These are phyloP conservation scores for Coniosporium tulheliwenetii DNA, from an alignment of 2,329 filamentous ascomycete species.

Conservation along the genomic window DNA sequence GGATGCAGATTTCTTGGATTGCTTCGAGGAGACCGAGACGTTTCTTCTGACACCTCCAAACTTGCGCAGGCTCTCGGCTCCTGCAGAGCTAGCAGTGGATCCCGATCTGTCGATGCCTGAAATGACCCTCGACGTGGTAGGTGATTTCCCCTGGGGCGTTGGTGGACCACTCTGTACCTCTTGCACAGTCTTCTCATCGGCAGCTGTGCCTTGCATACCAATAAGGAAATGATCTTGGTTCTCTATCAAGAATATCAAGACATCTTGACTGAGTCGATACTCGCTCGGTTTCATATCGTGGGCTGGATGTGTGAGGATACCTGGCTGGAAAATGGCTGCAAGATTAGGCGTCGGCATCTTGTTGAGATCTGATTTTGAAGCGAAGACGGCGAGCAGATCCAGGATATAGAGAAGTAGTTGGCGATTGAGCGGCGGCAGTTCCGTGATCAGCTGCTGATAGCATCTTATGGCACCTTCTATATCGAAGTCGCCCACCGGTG, in stretches of 20 bases:
- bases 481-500: conserved; percentile 60
- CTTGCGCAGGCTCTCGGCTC: conserved; percentile 71
- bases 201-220: conserved; percentile 96
- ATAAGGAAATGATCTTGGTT: conserved; percentile 98
- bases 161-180: conserved; percentile 54
- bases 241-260: conserved; percentile 93
- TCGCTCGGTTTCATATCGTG: conserved; percentile 94
- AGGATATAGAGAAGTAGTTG: conserved; percentile 92
- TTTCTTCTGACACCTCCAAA: conserved; percentile 71
- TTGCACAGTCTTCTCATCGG: conserved; percentile 63
- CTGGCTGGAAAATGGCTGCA: conserved; percentile 93
- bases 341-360: conserved; percentile 93
- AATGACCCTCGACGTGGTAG: conserved; percentile 27
- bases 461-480: conserved; percentile 59
- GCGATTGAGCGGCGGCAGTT: conserved; percentile 81
- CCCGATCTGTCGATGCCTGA: conserved; percentile 55
- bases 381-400: conserved; percentile 89
- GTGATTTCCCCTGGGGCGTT: conserved; percentile 32
- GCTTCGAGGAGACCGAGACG: conserved; percentile 80
- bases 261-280: conserved; percentile 89
- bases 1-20: conserved; percentile 51
- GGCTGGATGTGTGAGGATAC: conserved; percentile 80
- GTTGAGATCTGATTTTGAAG: conserved; percentile 90
- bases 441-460: conserved; percentile 84
- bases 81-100: conserved; percentile 69